A percentile compares a stretch with the other conserved stretches of the same genome.
Evolutionary conservation across 495 filamentous ascomycete species (phyloP).

Genomic region (Xylaria longipes): DNA sequence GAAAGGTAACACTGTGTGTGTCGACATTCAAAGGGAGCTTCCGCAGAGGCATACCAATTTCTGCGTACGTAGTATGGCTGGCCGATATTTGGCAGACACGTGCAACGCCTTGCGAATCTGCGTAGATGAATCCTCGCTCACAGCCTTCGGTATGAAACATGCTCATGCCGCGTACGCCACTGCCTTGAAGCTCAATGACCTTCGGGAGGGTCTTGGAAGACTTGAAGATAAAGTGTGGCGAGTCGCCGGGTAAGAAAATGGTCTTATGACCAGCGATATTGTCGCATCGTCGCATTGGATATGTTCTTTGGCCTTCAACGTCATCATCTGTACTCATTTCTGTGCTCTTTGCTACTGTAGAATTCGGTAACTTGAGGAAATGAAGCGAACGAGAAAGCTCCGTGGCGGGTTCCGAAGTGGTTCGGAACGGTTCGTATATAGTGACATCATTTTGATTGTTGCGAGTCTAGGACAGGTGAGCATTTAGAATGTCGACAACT

Average conservation of each 20-base stretch:
- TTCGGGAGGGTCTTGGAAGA: slow-evolving; percentile 76
- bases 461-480: slow-evolving; percentile 62
- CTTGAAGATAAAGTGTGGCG: slow-evolving; percentile 79
- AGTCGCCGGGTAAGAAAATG: slow-evolving; percentile 79
- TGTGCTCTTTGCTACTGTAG: slow-evolving; percentile 60
- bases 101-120: slow-evolving; percentile 70
- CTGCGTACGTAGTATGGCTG: slow-evolving; percentile 65
- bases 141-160: slow-evolving; percentile 76
- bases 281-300: slow-evolving; percentile 65
- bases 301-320: slow-evolving; percentile 48
- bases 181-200: slow-evolving; percentile 71
- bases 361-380: slow-evolving; percentile 78
- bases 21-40: slow-evolving; percentile 74
- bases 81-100: slow-evolving; percentile 71
- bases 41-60: slow-evolving; percentile 71
- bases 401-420: slow-evolving; percentile 40
- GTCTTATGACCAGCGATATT: slow-evolving; percentile 77
- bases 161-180: slow-evolving; percentile 68
- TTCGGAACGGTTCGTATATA: slow-evolving; percentile 81
- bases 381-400: slow-evolving; percentile 59
- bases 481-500: background rate
- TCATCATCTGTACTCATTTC: slow-evolving; percentile 46
- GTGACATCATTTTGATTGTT: slow-evolving; percentile 79
- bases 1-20: slow-evolving; percentile 76
- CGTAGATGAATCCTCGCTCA: slow-evolving; percentile 80